Evolutionary conservation across 441 rosid species (phyloP), one percentile per base, ranked within the genome.

Genomic region (Isatis lusitanica): DNA sequence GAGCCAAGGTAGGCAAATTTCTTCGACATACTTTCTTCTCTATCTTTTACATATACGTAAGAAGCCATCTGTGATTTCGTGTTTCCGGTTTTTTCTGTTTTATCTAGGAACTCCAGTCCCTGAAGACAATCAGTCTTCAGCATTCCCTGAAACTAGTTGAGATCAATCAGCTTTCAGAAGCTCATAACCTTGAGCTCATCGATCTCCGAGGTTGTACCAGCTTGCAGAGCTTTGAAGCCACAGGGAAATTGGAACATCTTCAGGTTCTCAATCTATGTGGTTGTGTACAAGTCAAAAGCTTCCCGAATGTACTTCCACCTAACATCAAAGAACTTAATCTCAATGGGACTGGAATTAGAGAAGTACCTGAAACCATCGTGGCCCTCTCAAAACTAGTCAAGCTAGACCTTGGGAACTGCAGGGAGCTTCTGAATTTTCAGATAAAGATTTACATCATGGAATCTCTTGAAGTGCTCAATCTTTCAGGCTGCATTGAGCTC

Each of bases 391-490:
- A 18, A 11, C 26, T 57, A 58, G 66, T 70, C 10, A 43, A 59
- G 65, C 13, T 55, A 17, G 52, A 59, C 44, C 15, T 53, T 39
- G 62, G 50, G 26, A 66, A 66, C 50, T 51, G 71, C 61, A 52
- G 13, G 38, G 30, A 67, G 51, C 62, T 67, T 3, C 5, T 40
- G 11, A 15, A 67, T 6, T 53, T 67, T 39, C 62, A 9, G 18
- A 4, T 26, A 16, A 38, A 15, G 62, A 67, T 67, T 26, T 43
- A 60, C 31, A 61, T n/a, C 21, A 59, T 71, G 68, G 50, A 59
- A 31, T 71, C 68, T 33, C 75, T 39, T 31, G 24, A 44, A 43
- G 0, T 13, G 9, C 64, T 56, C 33, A 68, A 56, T 44, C 56
- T 68, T 44, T 68, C 73, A 44, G 73, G 73, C 2, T 68, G 64